Conservation (phyloP, 225 moss, liverwort and hornwort species). For the Rhytidiadelphus loreus region DNA sequence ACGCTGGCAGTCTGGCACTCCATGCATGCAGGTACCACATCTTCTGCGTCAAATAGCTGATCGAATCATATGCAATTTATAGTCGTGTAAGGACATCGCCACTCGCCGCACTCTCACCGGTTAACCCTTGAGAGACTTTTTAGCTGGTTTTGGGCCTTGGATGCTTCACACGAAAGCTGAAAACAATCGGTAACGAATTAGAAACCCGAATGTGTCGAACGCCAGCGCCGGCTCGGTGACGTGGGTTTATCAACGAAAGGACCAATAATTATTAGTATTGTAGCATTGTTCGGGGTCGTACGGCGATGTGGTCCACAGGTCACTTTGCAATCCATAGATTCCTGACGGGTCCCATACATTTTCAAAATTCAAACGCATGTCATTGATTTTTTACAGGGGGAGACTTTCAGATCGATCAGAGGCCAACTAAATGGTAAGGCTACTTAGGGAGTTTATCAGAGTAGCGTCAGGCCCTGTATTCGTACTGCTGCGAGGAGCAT, state of each 20-base stretch:
- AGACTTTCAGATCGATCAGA: background rate
- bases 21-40: background rate
- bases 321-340: background rate
- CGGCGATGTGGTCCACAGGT: background rate
- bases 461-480: background rate
- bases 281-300: background rate
- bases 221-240: background rate
- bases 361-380: background rate
- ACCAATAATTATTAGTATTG: too few species aligned
- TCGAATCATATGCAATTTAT: background rate
- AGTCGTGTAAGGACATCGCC: background rate
- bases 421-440: background rate
- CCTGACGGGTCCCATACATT: background rate
- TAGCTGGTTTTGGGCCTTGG: background rate
- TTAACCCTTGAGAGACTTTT: background rate
- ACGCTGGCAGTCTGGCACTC: background rate
- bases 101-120: background rate
- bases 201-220: background rate
- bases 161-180: background rate
- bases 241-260: background rate
- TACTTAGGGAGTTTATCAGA: background rate
- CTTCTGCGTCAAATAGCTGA: background rate
- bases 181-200: background rate
- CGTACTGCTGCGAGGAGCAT: background rate
- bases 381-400: too few species aligned